Evolutionary conservation across 495 filamentous ascomycete species (phyloP), one percentile per base, ranked within the genome.

Genomic region (Aeminium ludgeri): DNA sequence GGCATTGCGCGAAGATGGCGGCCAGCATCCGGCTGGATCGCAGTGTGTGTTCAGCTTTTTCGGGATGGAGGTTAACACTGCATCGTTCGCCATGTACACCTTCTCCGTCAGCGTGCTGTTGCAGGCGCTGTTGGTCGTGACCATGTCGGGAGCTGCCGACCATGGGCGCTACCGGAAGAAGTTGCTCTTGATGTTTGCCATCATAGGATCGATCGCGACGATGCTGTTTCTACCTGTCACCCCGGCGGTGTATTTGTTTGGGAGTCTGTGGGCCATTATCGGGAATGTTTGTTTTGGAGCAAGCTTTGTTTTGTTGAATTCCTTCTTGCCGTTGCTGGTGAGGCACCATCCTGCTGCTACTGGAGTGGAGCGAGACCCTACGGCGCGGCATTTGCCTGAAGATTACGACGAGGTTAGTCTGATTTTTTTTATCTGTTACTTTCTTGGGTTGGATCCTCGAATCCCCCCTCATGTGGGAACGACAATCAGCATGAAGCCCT

Each of bases 41-140:
- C 85, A 91, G 54, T 97, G 89, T 52, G 65, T 96, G 37, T 70
- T 96, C 50, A 72, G 76, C 42, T 60, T 97, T 7, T 60, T 92
- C 33, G 89, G 89, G 4, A 59, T 73, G 40, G 80, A 93, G 49
- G 76, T 97, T 55, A 95, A 94, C 60, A 94, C 89, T 8, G 86
- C 89, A 13, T 91, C 82, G 62, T 95, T 95, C 59, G 89, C 91
- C 43, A 86, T 97, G 80, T 97, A 96, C 63, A 93, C 83, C 3
- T 96, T 96, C 59, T 91, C 84, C 35, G 59, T 93, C 44, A 89
- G 82, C 59, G 89, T 97, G 1, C 56, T 94, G 7, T 54, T 94
- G 25, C 89, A 97, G 59, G 76, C 86, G 7, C 59, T 95, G 16
- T 59, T 97, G 27, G 91, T 97, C 20, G 80, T 97, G 43, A 91